phyloP scores from a whole-genome alignment of 2,329 filamentous ascomycete species.

The Trichophyton rubrum region DNA sequence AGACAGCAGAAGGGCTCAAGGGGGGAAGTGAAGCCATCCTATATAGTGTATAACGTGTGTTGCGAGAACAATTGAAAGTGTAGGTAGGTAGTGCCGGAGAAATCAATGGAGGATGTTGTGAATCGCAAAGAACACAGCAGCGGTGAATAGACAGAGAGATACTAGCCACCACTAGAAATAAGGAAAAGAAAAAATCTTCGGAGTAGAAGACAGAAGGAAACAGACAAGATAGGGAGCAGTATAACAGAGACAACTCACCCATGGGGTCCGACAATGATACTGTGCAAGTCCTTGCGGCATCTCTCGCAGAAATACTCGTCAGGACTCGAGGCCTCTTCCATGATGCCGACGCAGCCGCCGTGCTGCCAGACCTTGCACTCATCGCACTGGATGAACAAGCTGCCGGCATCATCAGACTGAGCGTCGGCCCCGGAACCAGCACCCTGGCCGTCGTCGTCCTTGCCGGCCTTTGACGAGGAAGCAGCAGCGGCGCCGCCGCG shows the following conservation, averaged over 20 bases:
- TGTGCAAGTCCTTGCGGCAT: slow-evolving; percentile 84
- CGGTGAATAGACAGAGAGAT: neutral
- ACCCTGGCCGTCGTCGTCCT: slow-evolving; percentile 34
- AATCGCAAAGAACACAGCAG: neutral
- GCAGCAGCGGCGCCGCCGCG: slow-evolving; percentile 42
- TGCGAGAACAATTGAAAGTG: neutral
- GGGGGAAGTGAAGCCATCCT: neutral
- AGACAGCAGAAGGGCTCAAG: neutral
- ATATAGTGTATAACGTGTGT: neutral
- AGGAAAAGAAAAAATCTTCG: neutral
- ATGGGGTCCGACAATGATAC: slow-evolving; percentile 64
- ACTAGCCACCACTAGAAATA: neutral
- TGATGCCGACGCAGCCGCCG: slow-evolving; percentile 91
- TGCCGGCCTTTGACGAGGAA: slow-evolving; percentile 32
- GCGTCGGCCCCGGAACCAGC: slow-evolving; percentile 38
- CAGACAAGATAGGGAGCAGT: neutral
- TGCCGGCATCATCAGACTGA: slow-evolving; percentile 73
- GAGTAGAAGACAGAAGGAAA: neutral
- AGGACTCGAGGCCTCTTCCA: slow-evolving; percentile 82
- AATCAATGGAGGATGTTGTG: neutral
- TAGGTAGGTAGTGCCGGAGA: neutral
- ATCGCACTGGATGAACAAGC: slow-evolving; percentile 96
- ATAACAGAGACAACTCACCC: slow-evolving; percentile 51
- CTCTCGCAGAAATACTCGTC: slow-evolving; percentile 98
- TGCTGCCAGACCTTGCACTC: slow-evolving; percentile 98